These are phyloP conservation scores for Porodaedalea pini DNA, from an alignment of 1,284 basidiomycete species.

Conservation along the genomic window DNA sequence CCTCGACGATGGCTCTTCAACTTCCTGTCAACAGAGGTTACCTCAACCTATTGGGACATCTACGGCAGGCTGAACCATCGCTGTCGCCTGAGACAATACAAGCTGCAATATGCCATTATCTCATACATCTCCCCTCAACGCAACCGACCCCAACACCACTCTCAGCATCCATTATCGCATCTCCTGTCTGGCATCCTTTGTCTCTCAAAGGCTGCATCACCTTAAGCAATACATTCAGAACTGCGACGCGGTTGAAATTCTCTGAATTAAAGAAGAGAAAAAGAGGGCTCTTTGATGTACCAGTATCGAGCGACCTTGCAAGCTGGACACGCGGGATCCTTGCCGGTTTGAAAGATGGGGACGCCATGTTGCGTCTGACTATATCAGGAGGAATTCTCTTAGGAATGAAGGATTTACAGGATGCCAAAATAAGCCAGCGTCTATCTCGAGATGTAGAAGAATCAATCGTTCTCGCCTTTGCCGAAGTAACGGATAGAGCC, in stretches of 20 bases:
- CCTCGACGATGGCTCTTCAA: conserved; percentile 19
- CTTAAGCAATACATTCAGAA: conserved; percentile 56
- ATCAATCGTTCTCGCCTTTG: conserved; percentile 56
- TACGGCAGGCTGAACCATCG: conserved; percentile 47
- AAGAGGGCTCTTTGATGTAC: conserved; percentile 41
- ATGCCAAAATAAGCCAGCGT: conserved; percentile 25
- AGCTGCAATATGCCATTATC: conserved; percentile 59
- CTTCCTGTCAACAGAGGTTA: conserved; percentile 39
- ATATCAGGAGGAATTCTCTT: conserved; percentile 60
- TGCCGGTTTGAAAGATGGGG: conserved; percentile 61
- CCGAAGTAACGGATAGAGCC: conserved; percentile 60
- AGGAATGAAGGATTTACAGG: conserved; percentile 53
- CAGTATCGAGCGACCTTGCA: conserved; percentile 37
- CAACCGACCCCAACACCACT: conserved; percentile 58
- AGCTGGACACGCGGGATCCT: conserved; percentile 57
- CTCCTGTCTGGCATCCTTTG: conserved; percentile 52
- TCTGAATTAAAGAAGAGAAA: conserved; percentile 37
- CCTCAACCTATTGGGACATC: conserved; percentile 51
- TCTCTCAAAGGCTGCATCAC: conserved; percentile 48
- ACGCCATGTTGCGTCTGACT: conserved; percentile 54
- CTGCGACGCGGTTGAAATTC: conserved; percentile 57
- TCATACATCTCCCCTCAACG: conserved; percentile 47
- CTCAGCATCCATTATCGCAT: conserved; percentile 60
- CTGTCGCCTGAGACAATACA: conserved; percentile 53
- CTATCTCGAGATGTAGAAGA: conserved; percentile 45